Evolutionary conservation across 164 flowering plant genomes (phyloP).

Genomic region (Kalanchoe fedtschenkoi): DNA sequence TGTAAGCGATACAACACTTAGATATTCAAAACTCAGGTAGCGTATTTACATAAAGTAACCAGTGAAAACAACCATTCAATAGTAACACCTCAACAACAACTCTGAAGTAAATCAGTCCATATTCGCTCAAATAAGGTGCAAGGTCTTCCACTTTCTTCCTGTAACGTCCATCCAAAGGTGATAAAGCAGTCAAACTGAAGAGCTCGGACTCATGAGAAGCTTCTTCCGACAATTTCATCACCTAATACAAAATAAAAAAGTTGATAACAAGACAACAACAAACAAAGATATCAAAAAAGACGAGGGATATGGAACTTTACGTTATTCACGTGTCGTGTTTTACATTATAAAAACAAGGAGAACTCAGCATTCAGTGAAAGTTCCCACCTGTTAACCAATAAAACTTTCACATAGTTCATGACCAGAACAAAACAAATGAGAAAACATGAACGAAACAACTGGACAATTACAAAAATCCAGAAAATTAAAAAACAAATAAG

Average conservation of each 20-base stretch:
- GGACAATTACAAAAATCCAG: slow-evolving; percentile 8
- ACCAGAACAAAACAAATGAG: too few species aligned
- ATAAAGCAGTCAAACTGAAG: slow-evolving; percentile 58
- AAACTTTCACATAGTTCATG: too few species aligned
- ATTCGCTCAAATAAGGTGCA: slow-evolving; percentile 74
- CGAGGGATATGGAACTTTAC: not conserved
- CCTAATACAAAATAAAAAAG: not conserved
- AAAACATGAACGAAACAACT: too few species aligned
- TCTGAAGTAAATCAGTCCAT: slow-evolving; percentile 65
- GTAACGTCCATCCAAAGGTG: slow-evolving; percentile 92
- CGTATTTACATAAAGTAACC: not conserved
- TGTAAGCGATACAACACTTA: not conserved
- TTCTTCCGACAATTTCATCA: not conserved
- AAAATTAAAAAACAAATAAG: too few species aligned
- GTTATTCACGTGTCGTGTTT: too few species aligned
- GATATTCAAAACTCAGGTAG: not conserved
- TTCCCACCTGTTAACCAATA: too few species aligned
- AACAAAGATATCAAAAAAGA: not conserved
- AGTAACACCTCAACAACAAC: slow-evolving; percentile 70
- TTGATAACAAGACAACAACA: not conserved
- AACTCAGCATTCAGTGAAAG: too few species aligned
- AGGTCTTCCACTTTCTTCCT: slow-evolving; percentile 79
- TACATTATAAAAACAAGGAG: too few species aligned
- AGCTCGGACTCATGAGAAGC: slow-evolving; percentile 24
- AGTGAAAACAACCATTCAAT: not conserved